Evolutionary conservation across 1,284 basidiomycete genomes (phyloP), one percentile per base, ranked within the genome.

Genomic region (Naganishia liquefaciens): DNA sequence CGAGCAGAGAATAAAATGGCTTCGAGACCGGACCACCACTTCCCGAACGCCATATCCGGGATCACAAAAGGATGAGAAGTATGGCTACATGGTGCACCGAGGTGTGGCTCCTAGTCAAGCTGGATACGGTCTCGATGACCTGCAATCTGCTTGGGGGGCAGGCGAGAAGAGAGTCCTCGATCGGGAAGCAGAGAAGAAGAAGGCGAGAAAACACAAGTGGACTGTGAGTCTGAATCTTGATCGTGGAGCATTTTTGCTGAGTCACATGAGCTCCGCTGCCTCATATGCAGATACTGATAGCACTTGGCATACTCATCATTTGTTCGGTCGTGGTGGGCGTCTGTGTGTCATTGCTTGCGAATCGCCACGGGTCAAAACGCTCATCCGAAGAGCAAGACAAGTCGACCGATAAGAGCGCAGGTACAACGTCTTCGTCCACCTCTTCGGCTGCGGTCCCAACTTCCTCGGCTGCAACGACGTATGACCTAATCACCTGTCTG

Each of bases 401-500:
- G 6, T 37, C 54, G 3, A 33, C 64, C 10, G 40, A 49, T 2
- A 44, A 63, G 0, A 23, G 51, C 30, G 53, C 60, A 19, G 40
- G 28, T 17, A 46, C 64, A 23, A 53, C 54, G 17, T 23, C 54
- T 42, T 27, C 63, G 23, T 28, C 44, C 6, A 52, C 64, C 17
- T 40, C 58, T 19, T 27, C 58, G 9, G 40, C 64, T 37, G 43
- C 68, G 10, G 37, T 50, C 1, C 21, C 68, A 3, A 9, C 44
- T 28, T 61, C 65, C 10, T n/a, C 69, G 1, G 58, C 68, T 1
- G 52, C 72, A 11, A 51, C 68, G 1, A 70, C 74, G 5, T 68
- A 70, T 40, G 73, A 71, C 10, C 72, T 77, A 42, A 52, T 68
- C 11, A 68, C 71, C 5, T 79, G 77, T 64, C 69, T 78, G 28